Percentiles rank a stretch among this genome's conserved stretches.
Conservation (phyloP, 1,139 yeast species). For the Sporopachydermia cereana region DNA sequence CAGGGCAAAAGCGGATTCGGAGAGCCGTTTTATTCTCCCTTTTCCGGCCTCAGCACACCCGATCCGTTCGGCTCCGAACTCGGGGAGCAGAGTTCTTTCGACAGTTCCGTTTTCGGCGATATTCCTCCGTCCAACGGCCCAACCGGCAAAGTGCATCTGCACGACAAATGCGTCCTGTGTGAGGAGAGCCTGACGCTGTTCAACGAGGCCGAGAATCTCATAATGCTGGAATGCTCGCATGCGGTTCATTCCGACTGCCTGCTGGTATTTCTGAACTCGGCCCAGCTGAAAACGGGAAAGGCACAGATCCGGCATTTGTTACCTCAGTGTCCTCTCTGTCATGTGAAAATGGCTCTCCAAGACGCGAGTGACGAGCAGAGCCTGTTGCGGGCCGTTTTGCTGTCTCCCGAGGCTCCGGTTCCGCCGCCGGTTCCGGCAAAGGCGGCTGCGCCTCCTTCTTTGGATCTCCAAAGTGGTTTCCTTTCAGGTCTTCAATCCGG, state of each 20-base stretch:
- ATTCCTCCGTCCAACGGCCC: no score
- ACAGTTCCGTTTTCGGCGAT: no score
- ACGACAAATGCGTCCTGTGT: background rate
- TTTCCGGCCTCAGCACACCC: background rate
- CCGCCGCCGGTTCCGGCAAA: background rate
- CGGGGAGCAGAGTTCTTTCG: no score
- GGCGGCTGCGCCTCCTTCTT: no score
- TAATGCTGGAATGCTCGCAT: background rate
- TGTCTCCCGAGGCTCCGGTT: background rate
- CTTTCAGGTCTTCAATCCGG: no score
- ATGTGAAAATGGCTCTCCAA: background rate
- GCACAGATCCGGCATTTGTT: background rate
- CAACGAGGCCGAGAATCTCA: background rate
- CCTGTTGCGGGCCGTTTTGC: background rate
- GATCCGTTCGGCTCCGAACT: background rate
- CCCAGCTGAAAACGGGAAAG: background rate
- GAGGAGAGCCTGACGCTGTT: background rate
- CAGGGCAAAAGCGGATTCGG: no score
- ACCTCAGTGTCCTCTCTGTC: background rate
- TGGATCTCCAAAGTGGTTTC: no score
- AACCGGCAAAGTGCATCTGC: background rate
- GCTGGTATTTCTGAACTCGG: background rate
- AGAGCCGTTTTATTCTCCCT: no score
- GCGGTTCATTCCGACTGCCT: constrained; percentile 2
- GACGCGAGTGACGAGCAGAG: background rate